Conservation (phyloP, 2,329 filamentous ascomycete genomes). For the Trichoderma sp. region DNA sequence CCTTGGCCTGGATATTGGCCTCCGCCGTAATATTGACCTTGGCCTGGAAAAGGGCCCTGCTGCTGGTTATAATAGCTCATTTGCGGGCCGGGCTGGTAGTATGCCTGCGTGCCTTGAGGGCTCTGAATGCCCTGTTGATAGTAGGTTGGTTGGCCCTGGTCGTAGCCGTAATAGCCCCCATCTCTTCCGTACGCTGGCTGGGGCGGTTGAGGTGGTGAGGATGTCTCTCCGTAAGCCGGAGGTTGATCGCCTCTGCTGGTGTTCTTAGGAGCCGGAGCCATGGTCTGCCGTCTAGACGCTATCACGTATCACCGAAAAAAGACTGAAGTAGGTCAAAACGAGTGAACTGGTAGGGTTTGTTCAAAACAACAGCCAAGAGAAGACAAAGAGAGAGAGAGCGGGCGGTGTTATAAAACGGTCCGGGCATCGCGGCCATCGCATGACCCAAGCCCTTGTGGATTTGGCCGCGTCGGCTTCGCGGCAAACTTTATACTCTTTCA, state of each 20-base stretch:
- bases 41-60: constrained; percentile 39
- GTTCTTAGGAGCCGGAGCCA: constrained; percentile 3
- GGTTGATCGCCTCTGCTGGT: constrained; percentile 44
- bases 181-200: constrained; percentile 48
- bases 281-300: background rate
- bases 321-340: background rate
- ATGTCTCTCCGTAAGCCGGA: constrained; percentile 49
- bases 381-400: background rate
- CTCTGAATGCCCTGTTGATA: constrained; percentile 35
- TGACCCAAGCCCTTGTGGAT: constrained; percentile 7
- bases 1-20: constrained; percentile 6
- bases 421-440: background rate
- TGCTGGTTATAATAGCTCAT: constrained; percentile 50
- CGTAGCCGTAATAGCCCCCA: constrained; percentile 32
- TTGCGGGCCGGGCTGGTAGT: constrained; percentile 45
- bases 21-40: constrained; percentile 36
- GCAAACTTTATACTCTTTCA: background rate
- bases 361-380: too few species aligned
- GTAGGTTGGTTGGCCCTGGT: constrained; percentile 35
- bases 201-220: constrained; percentile 41
- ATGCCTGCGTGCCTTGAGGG: constrained; percentile 36
- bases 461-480: background rate
- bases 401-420: background rate
- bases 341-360: background rate
- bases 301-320: background rate